A percentile compares a stretch with the other conserved stretches of the same genome.
These are phyloP conservation scores for Termitomyces sp. DNA, from an alignment of 768 basidiomycete species.

Conservation along the genomic window DNA sequence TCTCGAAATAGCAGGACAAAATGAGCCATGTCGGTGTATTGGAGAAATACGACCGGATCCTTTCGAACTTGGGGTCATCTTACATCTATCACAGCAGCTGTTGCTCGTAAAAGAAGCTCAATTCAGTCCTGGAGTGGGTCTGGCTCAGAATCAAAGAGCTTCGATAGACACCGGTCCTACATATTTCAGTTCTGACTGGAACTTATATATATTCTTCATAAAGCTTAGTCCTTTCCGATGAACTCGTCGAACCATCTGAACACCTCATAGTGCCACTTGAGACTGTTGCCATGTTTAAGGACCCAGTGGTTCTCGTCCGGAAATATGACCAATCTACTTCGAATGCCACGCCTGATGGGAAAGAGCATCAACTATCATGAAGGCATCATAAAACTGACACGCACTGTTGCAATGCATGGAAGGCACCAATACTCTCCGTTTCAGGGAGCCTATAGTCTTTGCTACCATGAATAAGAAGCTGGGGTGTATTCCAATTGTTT, in stretches of 20 bases:
- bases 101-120: background rate
- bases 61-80: background rate
- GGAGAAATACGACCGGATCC: too few relatives aligned
- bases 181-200: background rate
- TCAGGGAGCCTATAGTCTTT: slow-evolving; percentile 88
- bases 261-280: slow-evolving; percentile 96
- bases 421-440: slow-evolving; percentile 76
- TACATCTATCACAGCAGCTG: background rate
- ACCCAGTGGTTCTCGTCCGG: slow-evolving; percentile 95
- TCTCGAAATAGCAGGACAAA: too few relatives aligned
- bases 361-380: background rate
- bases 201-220: too few relatives aligned
- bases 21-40: too few relatives aligned
- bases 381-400: slow-evolving; percentile 19
- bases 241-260: slow-evolving; percentile 84
- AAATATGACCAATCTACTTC: slow-evolving; percentile 77
- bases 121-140: background rate
- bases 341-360: slow-evolving; percentile 55
- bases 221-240: slow-evolving; percentile 33
- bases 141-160: background rate
- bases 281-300: slow-evolving; percentile 70
- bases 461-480: slow-evolving; percentile 80
- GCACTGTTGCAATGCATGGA: slow-evolving; percentile 82
- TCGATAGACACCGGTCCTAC: too few relatives aligned
- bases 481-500: slow-evolving; percentile 79